phyloP scores from a whole-genome alignment of 208 protist genomes.

The Porcisia deanei region DNA sequence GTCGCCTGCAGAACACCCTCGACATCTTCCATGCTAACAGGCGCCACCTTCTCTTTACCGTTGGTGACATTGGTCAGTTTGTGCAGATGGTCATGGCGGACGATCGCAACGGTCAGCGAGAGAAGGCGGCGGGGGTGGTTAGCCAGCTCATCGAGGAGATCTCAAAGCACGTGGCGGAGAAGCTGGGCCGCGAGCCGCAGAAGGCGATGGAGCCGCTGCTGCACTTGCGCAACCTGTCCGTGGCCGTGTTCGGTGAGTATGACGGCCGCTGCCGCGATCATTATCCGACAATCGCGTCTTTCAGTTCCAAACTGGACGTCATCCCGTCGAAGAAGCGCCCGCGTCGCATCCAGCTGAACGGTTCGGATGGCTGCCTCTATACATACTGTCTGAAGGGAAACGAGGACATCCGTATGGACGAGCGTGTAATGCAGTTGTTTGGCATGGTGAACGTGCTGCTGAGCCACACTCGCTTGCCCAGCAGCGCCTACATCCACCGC shows the following conservation, averaged over 20 bases:
- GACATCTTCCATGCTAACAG: conserved; percentile 84
- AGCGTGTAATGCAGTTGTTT: conserved; percentile 99
- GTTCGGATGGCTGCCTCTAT: conserved; percentile 97
- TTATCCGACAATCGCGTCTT: conserved; percentile 94
- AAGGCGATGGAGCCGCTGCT: conserved; percentile 96
- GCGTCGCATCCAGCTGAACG: conserved; percentile 96
- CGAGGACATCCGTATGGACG: conserved; percentile 99
- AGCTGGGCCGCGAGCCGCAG: conserved; percentile 93
- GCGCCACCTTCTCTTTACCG: conserved; percentile 81
- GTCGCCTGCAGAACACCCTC: conserved; percentile 65
- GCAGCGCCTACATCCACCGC: conserved; percentile 90
- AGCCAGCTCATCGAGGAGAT: conserved; percentile 97
- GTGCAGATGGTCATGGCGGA: conserved; percentile 84
- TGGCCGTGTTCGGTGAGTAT: conserved; percentile 98
- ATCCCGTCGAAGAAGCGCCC: conserved; percentile 99
- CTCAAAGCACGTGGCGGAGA: conserved; percentile 95
- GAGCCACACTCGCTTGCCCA: conserved; percentile 82
- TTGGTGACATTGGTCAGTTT: conserved; percentile 90
- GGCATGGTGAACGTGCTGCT: conserved; percentile 99
- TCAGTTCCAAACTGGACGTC: conserved; percentile 95
- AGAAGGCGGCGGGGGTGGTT: conserved; percentile 81
- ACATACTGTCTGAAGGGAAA: conserved; percentile 99
- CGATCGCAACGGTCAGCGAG: conserved; percentile 71
- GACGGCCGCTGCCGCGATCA: conserved; percentile 77
- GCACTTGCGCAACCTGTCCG: conserved; percentile 92